Percentiles rank a stretch among this genome's conserved stretches.
Evolutionary conservation across 495 filamentous ascomycete species (phyloP).

Genomic region (Hypoxylon cercidicola): DNA sequence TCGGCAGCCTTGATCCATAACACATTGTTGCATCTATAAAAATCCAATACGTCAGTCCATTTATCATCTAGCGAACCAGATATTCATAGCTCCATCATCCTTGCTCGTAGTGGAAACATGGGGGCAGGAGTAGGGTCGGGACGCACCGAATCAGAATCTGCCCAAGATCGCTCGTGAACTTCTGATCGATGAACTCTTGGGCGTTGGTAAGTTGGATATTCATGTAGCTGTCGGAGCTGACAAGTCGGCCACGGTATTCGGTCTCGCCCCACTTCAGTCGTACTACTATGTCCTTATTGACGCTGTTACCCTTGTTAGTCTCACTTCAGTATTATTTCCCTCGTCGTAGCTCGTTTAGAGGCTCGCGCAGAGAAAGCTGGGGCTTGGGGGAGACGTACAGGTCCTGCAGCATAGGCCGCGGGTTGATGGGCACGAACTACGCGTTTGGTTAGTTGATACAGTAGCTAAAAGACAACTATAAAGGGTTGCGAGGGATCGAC

Average conservation of each 20-base stretch:
- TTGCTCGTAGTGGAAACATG: not conserved
- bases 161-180: constrained; percentile 83
- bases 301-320: constrained; percentile 57
- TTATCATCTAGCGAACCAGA: not conserved
- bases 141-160: constrained; percentile 90
- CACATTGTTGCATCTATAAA: constrained; percentile 79
- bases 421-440: constrained; percentile 88
- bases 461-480: not conserved
- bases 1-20: constrained; percentile 84
- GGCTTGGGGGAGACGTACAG: constrained; percentile 68
- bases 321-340: not conserved
- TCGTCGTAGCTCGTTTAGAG: constrained; percentile 7
- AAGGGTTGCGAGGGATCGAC: not conserved
- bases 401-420: constrained; percentile 86
- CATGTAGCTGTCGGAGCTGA: constrained; percentile 96
- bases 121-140: constrained; percentile 26
- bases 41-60: constrained; percentile 57
- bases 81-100: not conserved
- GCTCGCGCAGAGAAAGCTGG: constrained; percentile 6
- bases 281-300: constrained; percentile 89
- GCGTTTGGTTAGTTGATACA: constrained; percentile 17
- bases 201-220: constrained; percentile 91
- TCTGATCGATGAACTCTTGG: constrained; percentile 90
- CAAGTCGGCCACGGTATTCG: constrained; percentile 92
- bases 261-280: constrained; percentile 98